Conservation (phyloP, 306 rosid species). For the Vicia villosa region DNA sequence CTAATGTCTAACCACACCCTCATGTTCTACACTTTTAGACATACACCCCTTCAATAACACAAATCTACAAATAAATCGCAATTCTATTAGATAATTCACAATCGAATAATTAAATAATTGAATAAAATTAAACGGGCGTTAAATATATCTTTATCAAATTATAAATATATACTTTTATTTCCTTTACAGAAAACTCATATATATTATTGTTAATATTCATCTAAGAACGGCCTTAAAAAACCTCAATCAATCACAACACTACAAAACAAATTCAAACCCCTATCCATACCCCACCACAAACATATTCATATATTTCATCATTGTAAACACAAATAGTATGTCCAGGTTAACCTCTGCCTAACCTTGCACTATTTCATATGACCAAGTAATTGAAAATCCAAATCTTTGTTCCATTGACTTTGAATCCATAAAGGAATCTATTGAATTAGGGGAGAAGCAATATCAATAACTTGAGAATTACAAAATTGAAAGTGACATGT, state of each 20-base stretch:
- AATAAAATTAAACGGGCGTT: too few species aligned
- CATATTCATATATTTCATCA: background rate
- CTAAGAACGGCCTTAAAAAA: background rate
- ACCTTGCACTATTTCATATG: conserved; percentile 17
- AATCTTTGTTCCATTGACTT: conserved; percentile 46
- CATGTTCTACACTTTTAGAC: too few species aligned
- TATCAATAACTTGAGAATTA: background rate
- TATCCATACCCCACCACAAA: background rate
- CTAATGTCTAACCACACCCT: too few species aligned
- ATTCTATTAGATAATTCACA: too few species aligned
- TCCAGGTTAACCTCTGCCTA: conserved; percentile 1
- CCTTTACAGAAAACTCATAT: too few species aligned
- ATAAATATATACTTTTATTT: too few species aligned
- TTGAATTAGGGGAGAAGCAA: conserved; percentile 16
- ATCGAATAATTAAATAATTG: too few species aligned
- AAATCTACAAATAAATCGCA: too few species aligned
- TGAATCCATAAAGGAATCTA: background rate
- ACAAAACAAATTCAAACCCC: background rate
- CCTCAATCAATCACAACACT: background rate
- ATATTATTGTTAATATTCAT: too few species aligned
- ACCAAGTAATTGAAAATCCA: conserved; percentile 17
- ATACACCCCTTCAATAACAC: too few species aligned
- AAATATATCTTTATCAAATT: too few species aligned
- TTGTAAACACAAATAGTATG: background rate
- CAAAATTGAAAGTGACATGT: conserved; percentile 38